A percentile compares a stretch with the other conserved stretches of the same genome.
phyloP scores from a whole-genome alignment of 1,284 basidiomycete species.

The Trametes polyzona region DNA sequence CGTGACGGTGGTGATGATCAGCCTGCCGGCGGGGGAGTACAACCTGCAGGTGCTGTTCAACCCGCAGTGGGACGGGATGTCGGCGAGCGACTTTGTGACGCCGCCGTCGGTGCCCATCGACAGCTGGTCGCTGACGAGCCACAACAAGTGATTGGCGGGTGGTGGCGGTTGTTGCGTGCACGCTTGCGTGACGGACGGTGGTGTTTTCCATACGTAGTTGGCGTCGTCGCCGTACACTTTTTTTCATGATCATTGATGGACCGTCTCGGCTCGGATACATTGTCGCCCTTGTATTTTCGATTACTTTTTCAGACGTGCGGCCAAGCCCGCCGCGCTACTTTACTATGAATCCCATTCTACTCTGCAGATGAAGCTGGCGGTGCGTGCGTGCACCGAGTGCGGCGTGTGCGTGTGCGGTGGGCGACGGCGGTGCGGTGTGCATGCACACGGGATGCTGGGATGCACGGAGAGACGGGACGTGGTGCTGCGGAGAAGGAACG shows the following conservation, averaged over 20 bases:
- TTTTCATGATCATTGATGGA: conserved; percentile 18
- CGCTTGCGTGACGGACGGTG: no score
- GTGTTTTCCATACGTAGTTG: conserved; percentile 1
- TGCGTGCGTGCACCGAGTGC: no score
- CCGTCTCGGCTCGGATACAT: conserved; percentile 2
- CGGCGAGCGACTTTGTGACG: conserved; percentile 62
- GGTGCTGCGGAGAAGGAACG: neutral
- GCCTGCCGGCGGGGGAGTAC: conserved; percentile 70
- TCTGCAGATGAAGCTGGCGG: no score
- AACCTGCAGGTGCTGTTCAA: conserved; percentile 83
- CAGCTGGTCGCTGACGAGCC: conserved; percentile 75
- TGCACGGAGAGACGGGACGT: neutral
- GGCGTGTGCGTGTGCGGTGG: no score
- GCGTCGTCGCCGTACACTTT: neutral
- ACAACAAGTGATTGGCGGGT: conserved; percentile 41
- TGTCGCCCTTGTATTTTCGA: conserved; percentile 2
- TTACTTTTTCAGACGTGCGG: neutral
- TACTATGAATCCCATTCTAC: no score
- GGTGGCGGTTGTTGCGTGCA: conserved; percentile 5
- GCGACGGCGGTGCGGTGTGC: neutral
- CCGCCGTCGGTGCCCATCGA: conserved; percentile 68
- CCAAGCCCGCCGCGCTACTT: no score
- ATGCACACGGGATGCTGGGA: no score
- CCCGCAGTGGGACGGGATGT: conserved; percentile 79
- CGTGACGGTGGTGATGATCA: conserved; percentile 82